Evolutionary conservation across 805 yeast species (phyloP).

Genomic region (Ogataea pini): DNA sequence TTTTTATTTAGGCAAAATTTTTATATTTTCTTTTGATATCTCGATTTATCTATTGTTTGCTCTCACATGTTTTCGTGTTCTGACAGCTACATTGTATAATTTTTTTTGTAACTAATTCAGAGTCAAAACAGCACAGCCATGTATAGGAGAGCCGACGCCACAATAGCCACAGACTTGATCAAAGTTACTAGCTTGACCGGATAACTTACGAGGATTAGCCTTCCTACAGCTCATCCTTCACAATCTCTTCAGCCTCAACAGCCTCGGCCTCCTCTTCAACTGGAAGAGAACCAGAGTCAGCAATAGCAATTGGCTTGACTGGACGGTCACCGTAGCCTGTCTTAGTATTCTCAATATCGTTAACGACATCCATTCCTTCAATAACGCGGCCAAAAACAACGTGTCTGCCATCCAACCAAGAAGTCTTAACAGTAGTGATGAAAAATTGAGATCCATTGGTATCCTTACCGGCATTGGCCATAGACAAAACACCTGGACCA

Average conservation of each 20-base stretch:
- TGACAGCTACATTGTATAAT: neutral
- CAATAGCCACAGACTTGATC: too few species aligned
- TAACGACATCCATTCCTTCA: slow-evolving; percentile 82
- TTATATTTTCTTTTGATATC: neutral
- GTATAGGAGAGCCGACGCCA: neutral
- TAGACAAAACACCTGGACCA: slow-evolving; percentile 67
- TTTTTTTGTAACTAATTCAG: neutral
- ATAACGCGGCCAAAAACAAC: slow-evolving; percentile 96
- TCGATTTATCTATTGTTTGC: slow-evolving; percentile 1
- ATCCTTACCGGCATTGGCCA: slow-evolving; percentile 79
- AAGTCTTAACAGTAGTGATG: slow-evolving; percentile 86
- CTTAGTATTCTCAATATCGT: slow-evolving; percentile 69
- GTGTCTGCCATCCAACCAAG: slow-evolving; percentile 92
- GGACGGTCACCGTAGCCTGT: slow-evolving; percentile 77
- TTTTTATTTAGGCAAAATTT: neutral
- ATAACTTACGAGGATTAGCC: too few species aligned
- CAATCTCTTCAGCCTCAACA: slow-evolving; percentile 20
- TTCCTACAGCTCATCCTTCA: slow-evolving; percentile 25
- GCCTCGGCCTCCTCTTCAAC: slow-evolving; percentile 26
- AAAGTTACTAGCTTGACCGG: too few species aligned
- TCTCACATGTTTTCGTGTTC: slow-evolving; percentile 4
- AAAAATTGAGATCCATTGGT: slow-evolving; percentile 95
- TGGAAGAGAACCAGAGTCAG: slow-evolving; percentile 67
- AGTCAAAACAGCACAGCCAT: neutral
- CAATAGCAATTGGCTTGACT: slow-evolving; percentile 59